Conservation (phyloP, 2,329 filamentous ascomycete genomes). For the Apiospora aurea region DNA sequence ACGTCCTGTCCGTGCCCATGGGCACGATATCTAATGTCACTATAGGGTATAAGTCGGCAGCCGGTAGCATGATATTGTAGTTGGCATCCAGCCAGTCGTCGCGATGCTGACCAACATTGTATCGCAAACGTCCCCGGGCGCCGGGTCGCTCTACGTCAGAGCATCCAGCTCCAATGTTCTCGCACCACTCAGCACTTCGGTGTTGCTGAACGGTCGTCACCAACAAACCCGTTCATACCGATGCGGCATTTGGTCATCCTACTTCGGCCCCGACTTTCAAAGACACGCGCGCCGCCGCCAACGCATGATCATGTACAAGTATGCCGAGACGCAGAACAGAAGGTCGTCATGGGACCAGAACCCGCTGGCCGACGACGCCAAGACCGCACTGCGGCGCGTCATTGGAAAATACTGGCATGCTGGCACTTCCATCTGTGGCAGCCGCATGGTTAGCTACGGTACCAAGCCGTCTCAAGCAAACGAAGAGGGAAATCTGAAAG, state of each 20-base stretch:
- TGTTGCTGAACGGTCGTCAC: slow-evolving; percentile 32
- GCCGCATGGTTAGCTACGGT: slow-evolving; percentile 17
- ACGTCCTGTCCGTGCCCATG: background rate
- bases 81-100: slow-evolving; percentile 26
- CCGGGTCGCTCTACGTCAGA: slow-evolving; percentile 36
- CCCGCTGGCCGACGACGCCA: slow-evolving; percentile 43
- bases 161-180: slow-evolving; percentile 30
- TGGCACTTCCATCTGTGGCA: slow-evolving; percentile 35
- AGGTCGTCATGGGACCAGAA: slow-evolving; percentile 55
- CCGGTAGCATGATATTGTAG: slow-evolving; percentile 20
- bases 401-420: slow-evolving; percentile 50
- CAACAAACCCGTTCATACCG: slow-evolving; percentile 56
- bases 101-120: slow-evolving; percentile 43
- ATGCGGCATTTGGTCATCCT: slow-evolving; percentile 55
- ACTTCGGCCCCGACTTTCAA: slow-evolving; percentile 49
- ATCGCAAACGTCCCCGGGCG: slow-evolving; percentile 39
- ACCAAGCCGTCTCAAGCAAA: background rate
- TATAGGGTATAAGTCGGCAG: background rate
- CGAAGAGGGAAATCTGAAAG: background rate
- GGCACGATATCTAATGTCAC: background rate
- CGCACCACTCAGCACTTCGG: slow-evolving; percentile 31
- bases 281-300: slow-evolving; percentile 54
- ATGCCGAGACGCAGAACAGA: slow-evolving; percentile 52
- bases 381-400: slow-evolving; percentile 48
- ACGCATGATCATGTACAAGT: slow-evolving; percentile 52